Conservation (phyloP, 169 alveolate genomes). For the Eimeria sp. region DNA sequence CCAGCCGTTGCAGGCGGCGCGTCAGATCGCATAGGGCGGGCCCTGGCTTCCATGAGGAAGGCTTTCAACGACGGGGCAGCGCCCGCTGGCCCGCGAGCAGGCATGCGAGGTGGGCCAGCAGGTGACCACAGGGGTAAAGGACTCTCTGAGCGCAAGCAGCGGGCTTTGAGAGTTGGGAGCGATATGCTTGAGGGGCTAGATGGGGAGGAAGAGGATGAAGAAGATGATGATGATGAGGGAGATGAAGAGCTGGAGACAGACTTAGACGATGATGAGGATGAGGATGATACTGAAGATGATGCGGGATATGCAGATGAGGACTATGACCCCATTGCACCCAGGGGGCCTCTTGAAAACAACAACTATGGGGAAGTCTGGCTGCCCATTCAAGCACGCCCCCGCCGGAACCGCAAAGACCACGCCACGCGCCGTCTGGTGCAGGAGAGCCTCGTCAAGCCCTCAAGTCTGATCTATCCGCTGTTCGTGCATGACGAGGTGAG, state of each 20-base stretch:
- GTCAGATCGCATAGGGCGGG: conserved; percentile 26
- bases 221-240: conserved; percentile 70
- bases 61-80: conserved; percentile 21
- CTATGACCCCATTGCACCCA: conserved; percentile 80
- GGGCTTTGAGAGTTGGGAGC: conserved; percentile 22
- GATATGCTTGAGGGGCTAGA: conserved; percentile 27
- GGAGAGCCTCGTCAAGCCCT: conserved; percentile 85
- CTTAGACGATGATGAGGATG: conserved; percentile 46
- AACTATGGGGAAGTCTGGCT: conserved; percentile 82
- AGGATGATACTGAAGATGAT: conserved; percentile 52
- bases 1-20: conserved; percentile 19
- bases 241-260: conserved; percentile 56
- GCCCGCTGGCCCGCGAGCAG: conserved; percentile 1
- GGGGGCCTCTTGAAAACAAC: conserved; percentile 77
- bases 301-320: conserved; percentile 73
- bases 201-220: conserved; percentile 46
- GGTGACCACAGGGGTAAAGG: not conserved
- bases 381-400: conserved; percentile 78
- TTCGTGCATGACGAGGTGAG: conserved; percentile 87
- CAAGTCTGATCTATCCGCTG: conserved; percentile 87
- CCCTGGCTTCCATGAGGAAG: conserved; percentile 39
- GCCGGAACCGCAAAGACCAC: conserved; percentile 78
- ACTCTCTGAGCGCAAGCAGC: not conserved
- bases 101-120: conserved; percentile 26
- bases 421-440: conserved; percentile 77